Evolutionary conservation across 1,284 basidiomycete genomes (phyloP), one percentile per base, ranked within the genome.

Genomic region (Caloboletus firmus): DNA sequence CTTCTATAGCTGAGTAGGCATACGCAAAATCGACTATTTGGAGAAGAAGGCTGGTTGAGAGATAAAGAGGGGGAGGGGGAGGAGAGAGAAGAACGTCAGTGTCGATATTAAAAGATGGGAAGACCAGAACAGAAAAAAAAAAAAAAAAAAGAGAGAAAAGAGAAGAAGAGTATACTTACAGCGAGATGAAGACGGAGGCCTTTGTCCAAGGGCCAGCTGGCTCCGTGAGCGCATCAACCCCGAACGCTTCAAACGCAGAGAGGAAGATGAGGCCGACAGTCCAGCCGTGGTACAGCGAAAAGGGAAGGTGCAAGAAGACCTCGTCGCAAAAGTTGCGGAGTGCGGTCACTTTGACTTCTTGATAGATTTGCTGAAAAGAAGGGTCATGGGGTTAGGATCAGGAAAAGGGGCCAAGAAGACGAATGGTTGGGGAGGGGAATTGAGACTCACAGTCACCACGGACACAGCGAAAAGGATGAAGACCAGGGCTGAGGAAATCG

Each of bases 281-380:
- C 89, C 94, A 96, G 51, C 94, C 94, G 71, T 97, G 95, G 75
- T 91, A 97, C 55, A 95, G 79, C 24, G 91, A 94, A 79, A 95
- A 95, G 3, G 93, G 93, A 6, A 92, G 83, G 65, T 92, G 89
- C 35, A 92, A 69, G 60, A 89, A 90, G 54, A 92, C 73, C 68
- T 95, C 93, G 62, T 94, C 91, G 39, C 79, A 77, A 40, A 83
- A 70, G 60, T 74, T 82, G 68, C 86, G 79, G 44, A 89, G 73
- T 46, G 81, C 71, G 61, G 85, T 82, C 67, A 87, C 88, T 75
- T 95, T 95, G 69, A 96, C 87, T 59, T 91, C 79, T 67, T 92
- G 93, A 74, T 97, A 97, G 70, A 96, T 92, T 77, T 95, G 90
- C 79, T 82, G 56, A n/a, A 7, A 18, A 5, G 9, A 34, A 34